phyloP scores from a whole-genome alignment of 192 early-diverging fungal species.

The Entomortierella lignicola region DNA sequence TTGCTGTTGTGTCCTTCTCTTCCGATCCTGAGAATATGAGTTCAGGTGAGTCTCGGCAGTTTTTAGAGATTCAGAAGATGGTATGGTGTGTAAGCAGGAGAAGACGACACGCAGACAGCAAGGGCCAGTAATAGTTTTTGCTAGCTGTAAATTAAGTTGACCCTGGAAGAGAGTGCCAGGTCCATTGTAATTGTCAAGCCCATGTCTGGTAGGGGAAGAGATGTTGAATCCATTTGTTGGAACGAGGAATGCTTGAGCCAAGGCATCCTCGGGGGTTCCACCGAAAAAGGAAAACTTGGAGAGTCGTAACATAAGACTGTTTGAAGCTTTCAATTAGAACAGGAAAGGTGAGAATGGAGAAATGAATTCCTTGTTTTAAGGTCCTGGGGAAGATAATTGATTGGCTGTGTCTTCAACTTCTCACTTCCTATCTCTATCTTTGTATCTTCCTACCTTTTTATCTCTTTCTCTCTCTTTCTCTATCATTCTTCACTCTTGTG shows the following conservation, averaged over 20 bases:
- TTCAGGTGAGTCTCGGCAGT: background rate
- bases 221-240: constrained; percentile 46
- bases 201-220: constrained; percentile 23
- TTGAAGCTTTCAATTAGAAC: too few species aligned
- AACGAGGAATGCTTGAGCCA: constrained; percentile 30
- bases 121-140: constrained; percentile 17
- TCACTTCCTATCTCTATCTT: too few species aligned
- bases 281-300: constrained; percentile 43
- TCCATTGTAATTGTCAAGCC: constrained; percentile 51
- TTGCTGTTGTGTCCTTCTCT: constrained; percentile 1
- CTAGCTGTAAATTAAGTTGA: constrained; percentile 41
- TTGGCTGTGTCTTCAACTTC: background rate
- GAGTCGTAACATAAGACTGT: constrained; percentile 48
- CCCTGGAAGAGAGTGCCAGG: constrained; percentile 51
- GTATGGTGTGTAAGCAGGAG: constrained; percentile 25
- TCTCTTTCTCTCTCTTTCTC: too few species aligned
- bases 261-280: constrained; percentile 14
- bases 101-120: constrained; percentile 41
- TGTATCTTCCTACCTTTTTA: too few species aligned
- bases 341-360: background rate
- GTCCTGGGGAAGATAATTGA: background rate
- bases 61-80: background rate
- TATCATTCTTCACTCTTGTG: too few species aligned
- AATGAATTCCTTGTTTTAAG: background rate
- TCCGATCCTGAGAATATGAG: constrained; percentile 5